phyloP scores from a whole-genome alignment of 2,329 filamentous ascomycete genomes.

The Hypocreales sp. region DNA sequence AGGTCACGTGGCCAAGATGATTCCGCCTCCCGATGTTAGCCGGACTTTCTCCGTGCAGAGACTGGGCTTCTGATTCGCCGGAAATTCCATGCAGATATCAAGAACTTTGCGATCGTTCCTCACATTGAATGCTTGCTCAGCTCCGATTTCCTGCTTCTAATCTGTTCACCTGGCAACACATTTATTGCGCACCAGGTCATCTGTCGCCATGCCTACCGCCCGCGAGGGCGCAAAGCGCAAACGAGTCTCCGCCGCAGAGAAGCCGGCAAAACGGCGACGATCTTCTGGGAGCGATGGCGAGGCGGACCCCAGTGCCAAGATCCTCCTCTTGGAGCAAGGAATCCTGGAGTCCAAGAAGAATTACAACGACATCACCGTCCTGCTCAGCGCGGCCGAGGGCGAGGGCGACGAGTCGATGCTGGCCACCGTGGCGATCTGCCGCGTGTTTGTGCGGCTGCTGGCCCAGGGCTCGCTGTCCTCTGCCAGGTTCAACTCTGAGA shows the following conservation, averaged over 20 bases:
- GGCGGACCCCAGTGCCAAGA: slow-evolving; percentile 39
- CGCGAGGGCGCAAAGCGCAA: slow-evolving; percentile 39
- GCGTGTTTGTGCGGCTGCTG: slow-evolving; percentile 71
- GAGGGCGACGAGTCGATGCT: slow-evolving; percentile 41
- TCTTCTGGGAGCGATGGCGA: slow-evolving; percentile 27
- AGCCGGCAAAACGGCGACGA: slow-evolving; percentile 34
- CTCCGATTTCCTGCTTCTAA: no score
- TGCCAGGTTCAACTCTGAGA: slow-evolving; percentile 50
- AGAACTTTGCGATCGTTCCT: no score
- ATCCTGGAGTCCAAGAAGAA: slow-evolving; percentile 77
- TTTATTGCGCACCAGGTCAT: no score
- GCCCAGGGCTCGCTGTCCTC: slow-evolving; percentile 55
- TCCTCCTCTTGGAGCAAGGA: slow-evolving; percentile 62
- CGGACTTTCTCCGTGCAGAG: no score
- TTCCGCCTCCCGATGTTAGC: no score
- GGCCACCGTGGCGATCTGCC: slow-evolving; percentile 67
- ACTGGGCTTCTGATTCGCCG: no score
- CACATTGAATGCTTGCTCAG: no score
- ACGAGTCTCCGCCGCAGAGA: slow-evolving; percentile 24
- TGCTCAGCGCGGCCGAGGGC: slow-evolving; percentile 41
- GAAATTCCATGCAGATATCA: no score
- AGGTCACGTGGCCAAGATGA: slow-evolving; percentile 26
- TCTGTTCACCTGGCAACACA: no score
- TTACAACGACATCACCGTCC: slow-evolving; percentile 74
- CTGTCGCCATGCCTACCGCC: slow-evolving; percentile 13